Evolutionary conservation across 345 rosid genomes (phyloP).

Genomic region (Combretum micranthum): DNA sequence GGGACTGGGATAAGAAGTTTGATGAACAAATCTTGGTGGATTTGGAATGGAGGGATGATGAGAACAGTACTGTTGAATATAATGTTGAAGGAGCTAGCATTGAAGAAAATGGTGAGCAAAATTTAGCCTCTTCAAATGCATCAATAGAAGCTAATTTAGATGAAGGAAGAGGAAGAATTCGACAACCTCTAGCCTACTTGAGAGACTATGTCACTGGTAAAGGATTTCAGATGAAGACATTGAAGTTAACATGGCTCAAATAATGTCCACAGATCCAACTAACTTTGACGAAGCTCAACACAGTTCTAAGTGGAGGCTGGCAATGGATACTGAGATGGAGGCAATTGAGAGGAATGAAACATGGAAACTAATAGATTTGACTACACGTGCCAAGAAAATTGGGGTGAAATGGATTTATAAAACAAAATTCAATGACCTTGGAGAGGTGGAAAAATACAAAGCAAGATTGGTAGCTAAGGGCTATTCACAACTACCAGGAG

Average conservation of each 20-base stretch:
- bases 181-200: no score
- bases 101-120: no score
- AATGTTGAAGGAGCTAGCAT: rapidly evolving
- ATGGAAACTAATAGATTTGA: neutral
- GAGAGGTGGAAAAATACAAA: neutral
- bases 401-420: neutral
- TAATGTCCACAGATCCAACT: neutral
- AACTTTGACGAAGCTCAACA: neutral
- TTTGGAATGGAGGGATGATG: neutral
- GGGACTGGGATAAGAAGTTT: constrained; percentile 8
- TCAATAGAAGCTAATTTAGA: no score
- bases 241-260: neutral
- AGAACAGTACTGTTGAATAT: neutral
- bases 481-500: neutral
- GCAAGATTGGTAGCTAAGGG: neutral
- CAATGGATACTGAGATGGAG: neutral
- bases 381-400: neutral
- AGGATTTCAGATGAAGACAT: no score
- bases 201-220: neutral
- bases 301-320: neutral
- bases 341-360: neutral
- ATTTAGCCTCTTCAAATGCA: no score
- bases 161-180: no score
- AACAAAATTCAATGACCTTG: neutral
- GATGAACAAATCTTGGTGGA: neutral